These are phyloP conservation scores for Fusarium sacchari DNA, from an alignment of 2,329 filamentous ascomycete species.

Conservation along the genomic window DNA sequence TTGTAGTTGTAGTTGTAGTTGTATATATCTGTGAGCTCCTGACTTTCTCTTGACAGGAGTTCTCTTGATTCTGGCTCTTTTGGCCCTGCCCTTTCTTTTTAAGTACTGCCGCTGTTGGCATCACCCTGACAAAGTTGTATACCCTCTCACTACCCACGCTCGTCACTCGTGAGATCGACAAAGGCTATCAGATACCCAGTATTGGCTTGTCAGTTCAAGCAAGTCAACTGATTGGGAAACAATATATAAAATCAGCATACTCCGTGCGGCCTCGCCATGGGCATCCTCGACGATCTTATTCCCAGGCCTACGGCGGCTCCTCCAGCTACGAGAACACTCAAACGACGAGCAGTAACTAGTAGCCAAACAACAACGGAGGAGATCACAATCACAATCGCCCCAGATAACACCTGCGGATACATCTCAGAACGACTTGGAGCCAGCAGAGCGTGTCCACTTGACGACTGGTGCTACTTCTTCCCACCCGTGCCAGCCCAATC, in stretches of 20 bases:
- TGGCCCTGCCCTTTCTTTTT: too few species aligned
- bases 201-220: neutral
- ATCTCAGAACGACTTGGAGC: slow-evolving; percentile 17
- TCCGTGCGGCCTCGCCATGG: neutral
- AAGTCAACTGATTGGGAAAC: neutral
- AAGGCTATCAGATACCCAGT: neutral
- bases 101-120: neutral
- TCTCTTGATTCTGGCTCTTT: neutral
- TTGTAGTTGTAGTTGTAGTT: neutral
- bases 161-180: neutral
- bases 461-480: slow-evolving; percentile 3
- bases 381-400: neutral
- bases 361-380: neutral
- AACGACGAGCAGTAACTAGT: neutral
- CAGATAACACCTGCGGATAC: slow-evolving; percentile 16
- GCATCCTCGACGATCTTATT: neutral
- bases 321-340: neutral
- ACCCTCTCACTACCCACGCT: neutral
- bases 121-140: neutral
- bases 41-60: neutral
- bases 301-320: slow-evolving; percentile 12
- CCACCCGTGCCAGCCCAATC: neutral
- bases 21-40: neutral
- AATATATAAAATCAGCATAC: neutral
- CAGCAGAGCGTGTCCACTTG: neutral